Evolutionary conservation across 805 yeast species (phyloP).

Genomic region (Candida koratica): DNA sequence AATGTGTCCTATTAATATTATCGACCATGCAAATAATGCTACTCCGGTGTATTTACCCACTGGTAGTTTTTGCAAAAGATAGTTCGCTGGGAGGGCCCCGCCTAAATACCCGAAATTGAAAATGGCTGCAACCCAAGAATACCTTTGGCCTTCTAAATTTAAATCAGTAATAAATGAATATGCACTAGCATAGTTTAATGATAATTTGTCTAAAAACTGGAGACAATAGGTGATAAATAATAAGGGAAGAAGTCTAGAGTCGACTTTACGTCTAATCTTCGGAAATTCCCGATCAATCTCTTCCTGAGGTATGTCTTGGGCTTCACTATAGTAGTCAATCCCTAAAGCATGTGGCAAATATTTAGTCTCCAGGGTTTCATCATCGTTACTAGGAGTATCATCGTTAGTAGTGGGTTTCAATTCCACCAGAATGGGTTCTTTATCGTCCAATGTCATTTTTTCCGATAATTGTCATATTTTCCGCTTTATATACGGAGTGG

Average conservation of each 20-base stretch:
- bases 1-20: constrained; percentile 21
- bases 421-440: constrained; percentile 1
- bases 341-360: constrained; percentile 17
- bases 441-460: background rate
- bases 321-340: constrained; percentile 23
- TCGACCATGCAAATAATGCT: constrained; percentile 20
- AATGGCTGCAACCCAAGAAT: constrained; percentile 28
- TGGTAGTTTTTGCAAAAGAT: constrained; percentile 20
- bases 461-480: background rate
- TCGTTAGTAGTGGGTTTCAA: background rate
- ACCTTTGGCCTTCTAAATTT: constrained; percentile 19
- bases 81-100: constrained; percentile 21
- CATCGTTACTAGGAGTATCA: no score
- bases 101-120: constrained; percentile 24
- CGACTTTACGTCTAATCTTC: constrained; percentile 30
- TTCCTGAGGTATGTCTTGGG: constrained; percentile 25
- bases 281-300: constrained; percentile 22
- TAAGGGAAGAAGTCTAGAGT: constrained; percentile 27
- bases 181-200: constrained; percentile 23
- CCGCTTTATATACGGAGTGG: no score
- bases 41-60: constrained; percentile 19
- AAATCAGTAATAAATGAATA: constrained; percentile 22
- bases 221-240: constrained; percentile 24
- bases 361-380: constrained; percentile 7
- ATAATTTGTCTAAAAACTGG: constrained; percentile 24